Evolutionary conservation across 2,329 filamentous ascomycete species (phyloP), one percentile per base, ranked within the genome.

Genomic region (Aspergillus tamarii): DNA sequence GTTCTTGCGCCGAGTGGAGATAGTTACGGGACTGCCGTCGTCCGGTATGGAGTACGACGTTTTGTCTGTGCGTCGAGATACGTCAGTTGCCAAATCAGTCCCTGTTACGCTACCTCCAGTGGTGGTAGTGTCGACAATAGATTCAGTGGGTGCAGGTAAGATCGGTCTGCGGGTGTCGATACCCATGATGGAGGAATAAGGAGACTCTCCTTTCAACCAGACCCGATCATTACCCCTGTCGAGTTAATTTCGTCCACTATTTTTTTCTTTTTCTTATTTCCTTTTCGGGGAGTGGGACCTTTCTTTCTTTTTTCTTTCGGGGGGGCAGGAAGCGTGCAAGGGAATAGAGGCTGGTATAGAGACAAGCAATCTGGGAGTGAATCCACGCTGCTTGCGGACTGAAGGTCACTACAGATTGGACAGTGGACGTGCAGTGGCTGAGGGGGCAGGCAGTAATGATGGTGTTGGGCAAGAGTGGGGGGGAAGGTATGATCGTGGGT

Each of bases 21-120:
- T 96, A 65, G 93, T 98, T 73, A 99, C 89, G 48, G 94, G 93
- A 59, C 91, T 94, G 62, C 82, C 82, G 80, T 84, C 82, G 74
- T 83, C 82, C 30, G 82, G 82, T 60, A 84, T 80, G 32, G 81
- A 83, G 70, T 83, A 82, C 58, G 81, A 83, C 59, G 82, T 82
- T 66, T 80, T 81, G 72, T 84, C 82, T 70, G 80, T 84, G 60
- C 80, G 77, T 70, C 80, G 79, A 72, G 82, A 84, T 68, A 84
- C 66, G 74, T 84, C 81, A 68, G 82, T 84, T 66, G 80, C 82
- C 71, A 83, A 70, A 74, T 83, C 82, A 69, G 80, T 82, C 64
- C 74, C 78, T 64, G 77, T 80, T 59, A 73, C 71, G 70, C 80
- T 82, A 62, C 75, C 78, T 65, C 69, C 76, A 56, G 75, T 72